Conservation (phyloP, 352 stramenopile genomes). For the Blastocystis sp. region DNA sequence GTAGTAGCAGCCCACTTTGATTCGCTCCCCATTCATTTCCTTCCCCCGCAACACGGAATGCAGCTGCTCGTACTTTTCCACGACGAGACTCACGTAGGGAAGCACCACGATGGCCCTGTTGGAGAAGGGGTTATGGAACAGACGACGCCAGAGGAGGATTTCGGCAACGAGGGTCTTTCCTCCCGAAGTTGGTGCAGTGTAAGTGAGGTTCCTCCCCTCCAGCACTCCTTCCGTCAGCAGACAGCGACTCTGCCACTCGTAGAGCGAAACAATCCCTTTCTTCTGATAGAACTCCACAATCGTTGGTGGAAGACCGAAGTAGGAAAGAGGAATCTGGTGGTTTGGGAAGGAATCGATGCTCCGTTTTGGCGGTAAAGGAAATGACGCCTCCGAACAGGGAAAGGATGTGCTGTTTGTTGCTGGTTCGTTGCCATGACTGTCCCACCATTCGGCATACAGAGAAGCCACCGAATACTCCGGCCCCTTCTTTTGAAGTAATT, state of each 20-base stretch:
- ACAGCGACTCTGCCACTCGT: constrained; percentile 72
- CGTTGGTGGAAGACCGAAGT: constrained; percentile 67
- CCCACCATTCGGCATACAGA: neutral
- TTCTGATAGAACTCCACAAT: constrained; percentile 69
- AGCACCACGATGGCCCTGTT: constrained; percentile 72
- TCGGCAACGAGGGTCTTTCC: constrained; percentile 74
- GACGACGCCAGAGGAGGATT: constrained; percentile 71
- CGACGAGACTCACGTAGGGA: constrained; percentile 74
- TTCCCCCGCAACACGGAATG: constrained; percentile 70
- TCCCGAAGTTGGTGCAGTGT: constrained; percentile 73
- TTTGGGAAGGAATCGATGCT: constrained; percentile 3
- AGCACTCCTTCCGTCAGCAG: constrained; percentile 65
- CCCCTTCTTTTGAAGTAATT: neutral
- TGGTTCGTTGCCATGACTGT: neutral
- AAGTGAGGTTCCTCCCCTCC: constrained; percentile 71
- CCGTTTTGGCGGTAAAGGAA: constrained; percentile 28
- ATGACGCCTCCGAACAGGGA: neutral
- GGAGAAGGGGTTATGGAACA: constrained; percentile 65
- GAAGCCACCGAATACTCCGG: neutral
- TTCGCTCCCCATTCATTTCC: constrained; percentile 68
- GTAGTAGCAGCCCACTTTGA: constrained; percentile 72
- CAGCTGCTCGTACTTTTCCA: constrained; percentile 73
- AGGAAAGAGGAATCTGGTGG: constrained; percentile 18
- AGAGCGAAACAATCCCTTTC: constrained; percentile 65
- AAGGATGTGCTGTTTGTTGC: neutral